Base-by-base conservation (phyloP, 805 yeast genomes). In the Pichia kluyveri region DNA sequence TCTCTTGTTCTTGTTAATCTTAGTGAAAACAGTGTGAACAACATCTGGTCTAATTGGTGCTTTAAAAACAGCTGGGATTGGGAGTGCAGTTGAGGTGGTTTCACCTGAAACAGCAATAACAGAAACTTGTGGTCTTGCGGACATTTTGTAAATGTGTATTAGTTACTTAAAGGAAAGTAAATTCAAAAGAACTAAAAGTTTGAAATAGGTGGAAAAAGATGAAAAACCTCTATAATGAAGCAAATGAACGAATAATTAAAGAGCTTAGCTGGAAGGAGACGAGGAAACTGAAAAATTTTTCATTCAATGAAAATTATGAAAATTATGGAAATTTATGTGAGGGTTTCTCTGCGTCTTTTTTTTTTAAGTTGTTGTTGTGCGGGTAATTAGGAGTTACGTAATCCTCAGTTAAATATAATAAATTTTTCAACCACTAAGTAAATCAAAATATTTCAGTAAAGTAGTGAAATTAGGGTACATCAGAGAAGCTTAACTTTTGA, bases 31-130 rank as follows among this genome's bases (percentile, higher is more conserved):
- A 71, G 96, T 77, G 89, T 90, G 99, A 72, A 93, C 97, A 70
- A 93, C 80, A 73, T 93, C 99, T 70, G 96, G 91, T 83, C 99
- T 90, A 82, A 93, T 95, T 75, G 99, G 99, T 70, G 99, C 96
- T 76, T 88, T 75, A 86, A 93, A 93, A 70, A 93, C 97, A 69
- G 96, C 95, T 79, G 99, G 99, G 69, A 93, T 81, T 67, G 96
- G 87, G 64, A 90, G 75, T 66, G 91, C 80, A 65, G 86, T 65
- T 63, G 86, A 75, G 71, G 95, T 75, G 69, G 86, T 80, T 74
- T 84, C 86, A 74, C 98, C 98, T 72, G 80, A 70, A 50, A 61
- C 51, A 70, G 95, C 76, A 76, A 85, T 78, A 69, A 95, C 97
- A 67, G 97, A 79, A 72, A 93, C 98, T 80, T 87, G 95, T 70